Conservation (phyloP, 306 rosid species). For the Albizia julibrissin region DNA sequence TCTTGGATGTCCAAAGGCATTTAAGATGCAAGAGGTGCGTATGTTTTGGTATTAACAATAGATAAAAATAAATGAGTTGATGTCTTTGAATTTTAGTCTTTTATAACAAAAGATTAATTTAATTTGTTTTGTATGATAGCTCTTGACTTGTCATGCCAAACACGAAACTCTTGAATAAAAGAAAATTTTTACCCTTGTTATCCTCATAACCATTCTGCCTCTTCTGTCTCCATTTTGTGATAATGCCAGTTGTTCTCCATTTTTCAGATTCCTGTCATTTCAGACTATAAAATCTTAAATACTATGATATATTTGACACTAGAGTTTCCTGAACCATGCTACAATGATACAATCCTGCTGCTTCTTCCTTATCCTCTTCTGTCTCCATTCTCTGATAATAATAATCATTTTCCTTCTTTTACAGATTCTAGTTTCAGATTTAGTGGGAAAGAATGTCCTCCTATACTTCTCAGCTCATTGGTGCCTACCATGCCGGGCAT, state of each 20-base stretch:
- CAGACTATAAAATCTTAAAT: background rate
- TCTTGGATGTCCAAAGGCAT: background rate
- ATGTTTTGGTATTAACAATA: background rate
- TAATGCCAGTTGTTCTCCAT: background rate
- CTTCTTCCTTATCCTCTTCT: background rate
- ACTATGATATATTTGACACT: background rate
- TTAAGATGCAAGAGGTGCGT: background rate
- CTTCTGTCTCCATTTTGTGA: background rate
- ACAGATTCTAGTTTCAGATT: conserved; percentile 68
- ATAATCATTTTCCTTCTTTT: background rate
- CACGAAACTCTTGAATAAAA: background rate
- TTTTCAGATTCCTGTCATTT: conserved; percentile 42
- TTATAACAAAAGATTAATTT: background rate
- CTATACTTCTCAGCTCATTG: conserved; percentile 89
- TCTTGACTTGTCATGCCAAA: background rate
- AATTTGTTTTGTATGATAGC: background rate
- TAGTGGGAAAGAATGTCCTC: conserved; percentile 68
- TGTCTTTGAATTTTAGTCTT: background rate
- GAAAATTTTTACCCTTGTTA: background rate
- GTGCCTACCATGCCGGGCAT: conserved; percentile 81
- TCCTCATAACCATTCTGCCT: background rate
- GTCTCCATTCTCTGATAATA: background rate
- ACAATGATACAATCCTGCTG: background rate
- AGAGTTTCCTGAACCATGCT: background rate
- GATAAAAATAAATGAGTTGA: background rate